Conservation (phyloP, 257 asterid species). For the Lithospermum erythrorhizon region DNA sequence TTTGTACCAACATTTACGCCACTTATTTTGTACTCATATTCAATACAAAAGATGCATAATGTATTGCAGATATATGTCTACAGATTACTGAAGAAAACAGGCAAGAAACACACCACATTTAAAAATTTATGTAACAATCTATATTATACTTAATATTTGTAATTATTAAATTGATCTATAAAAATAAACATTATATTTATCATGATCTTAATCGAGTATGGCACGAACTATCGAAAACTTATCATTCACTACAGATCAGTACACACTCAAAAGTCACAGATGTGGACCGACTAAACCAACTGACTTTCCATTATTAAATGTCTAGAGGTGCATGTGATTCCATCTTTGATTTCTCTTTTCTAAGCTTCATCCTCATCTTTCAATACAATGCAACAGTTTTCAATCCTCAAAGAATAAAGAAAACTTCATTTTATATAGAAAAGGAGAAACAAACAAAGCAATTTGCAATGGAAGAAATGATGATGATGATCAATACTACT, state of each 20-base stretch:
- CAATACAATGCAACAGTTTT: constrained; percentile 14
- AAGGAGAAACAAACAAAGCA: constrained; percentile 19
- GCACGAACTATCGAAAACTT: no score
- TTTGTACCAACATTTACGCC: no score
- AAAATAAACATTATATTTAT: no score
- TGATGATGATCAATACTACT: constrained; percentile 52
- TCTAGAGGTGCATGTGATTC: neutral
- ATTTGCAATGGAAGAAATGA: constrained; percentile 37
- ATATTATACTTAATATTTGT: no score
- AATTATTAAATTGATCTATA: no score
- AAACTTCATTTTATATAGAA: constrained; percentile 12
- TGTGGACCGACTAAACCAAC: neutral
- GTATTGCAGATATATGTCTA: no score
- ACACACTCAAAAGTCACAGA: neutral
- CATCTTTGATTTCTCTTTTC: constrained; percentile 12
- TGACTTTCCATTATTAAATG: neutral
- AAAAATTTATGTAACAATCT: no score
- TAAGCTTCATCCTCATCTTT: constrained; percentile 9
- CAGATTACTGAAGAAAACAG: no score
- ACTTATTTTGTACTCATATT: no score
- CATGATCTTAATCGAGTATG: no score
- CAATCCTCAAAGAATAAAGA: constrained; percentile 28
- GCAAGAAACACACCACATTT: no score
- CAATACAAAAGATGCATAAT: no score
- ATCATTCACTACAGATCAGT: neutral